These are phyloP conservation scores for Verticillium nubilum DNA, from an alignment of 2,329 filamentous ascomycete genomes.

Conservation along the genomic window DNA sequence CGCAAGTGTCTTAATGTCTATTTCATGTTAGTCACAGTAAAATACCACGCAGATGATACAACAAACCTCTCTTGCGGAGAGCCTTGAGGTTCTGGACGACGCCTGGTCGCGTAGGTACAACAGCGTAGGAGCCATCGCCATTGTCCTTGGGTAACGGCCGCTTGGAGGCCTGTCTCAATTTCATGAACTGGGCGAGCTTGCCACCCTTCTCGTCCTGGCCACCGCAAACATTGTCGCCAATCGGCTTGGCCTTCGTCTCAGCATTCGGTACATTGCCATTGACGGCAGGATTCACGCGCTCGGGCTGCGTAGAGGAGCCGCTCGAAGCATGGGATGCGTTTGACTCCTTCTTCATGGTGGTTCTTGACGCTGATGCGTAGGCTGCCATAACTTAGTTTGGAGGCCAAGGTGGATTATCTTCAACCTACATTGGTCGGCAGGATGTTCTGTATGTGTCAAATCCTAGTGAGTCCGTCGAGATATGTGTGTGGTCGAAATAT, in stretches of 20 bases:
- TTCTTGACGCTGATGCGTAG: not conserved
- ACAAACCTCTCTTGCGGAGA: constrained; percentile 40
- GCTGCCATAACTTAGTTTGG: not conserved
- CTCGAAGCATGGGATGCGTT: not conserved
- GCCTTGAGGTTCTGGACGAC: constrained; percentile 52
- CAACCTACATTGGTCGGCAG: too few relatives aligned
- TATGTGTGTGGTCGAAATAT: too few relatives aligned
- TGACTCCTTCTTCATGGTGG: not conserved
- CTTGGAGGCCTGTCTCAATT: constrained; percentile 40
- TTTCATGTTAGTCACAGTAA: not conserved
- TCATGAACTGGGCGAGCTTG: constrained; percentile 16
- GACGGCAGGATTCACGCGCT: not conserved
- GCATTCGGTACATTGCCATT: not conserved
- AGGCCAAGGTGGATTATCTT: too few relatives aligned
- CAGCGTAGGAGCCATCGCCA: constrained; percentile 56
- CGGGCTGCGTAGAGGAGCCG: not conserved
- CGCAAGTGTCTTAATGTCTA: constrained; percentile 58
- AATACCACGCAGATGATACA: constrained; percentile 6
- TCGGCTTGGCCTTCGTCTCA: not conserved
- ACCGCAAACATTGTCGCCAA: not conserved
- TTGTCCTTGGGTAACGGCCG: constrained; percentile 59
- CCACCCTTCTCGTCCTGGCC: constrained; percentile 4
- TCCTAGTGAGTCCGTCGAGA: too few relatives aligned
- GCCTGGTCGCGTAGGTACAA: constrained; percentile 40
- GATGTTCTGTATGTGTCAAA: too few relatives aligned